Evolutionary conservation across 2,329 filamentous ascomycete species (phyloP).

Genomic region (Myriosclerotinia curreyana): DNA sequence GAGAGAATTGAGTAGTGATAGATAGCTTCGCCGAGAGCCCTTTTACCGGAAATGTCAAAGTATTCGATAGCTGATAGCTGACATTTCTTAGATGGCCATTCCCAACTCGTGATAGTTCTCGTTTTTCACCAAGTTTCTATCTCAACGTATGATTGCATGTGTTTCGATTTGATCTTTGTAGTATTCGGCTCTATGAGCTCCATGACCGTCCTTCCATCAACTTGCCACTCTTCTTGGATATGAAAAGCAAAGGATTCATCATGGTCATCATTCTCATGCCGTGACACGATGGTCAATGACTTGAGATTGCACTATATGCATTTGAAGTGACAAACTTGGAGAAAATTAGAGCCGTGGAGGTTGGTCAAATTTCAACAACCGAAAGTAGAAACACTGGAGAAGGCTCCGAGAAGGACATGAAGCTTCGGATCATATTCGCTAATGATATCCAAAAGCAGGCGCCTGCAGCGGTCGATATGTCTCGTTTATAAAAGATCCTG

Average conservation of each 20-base stretch:
- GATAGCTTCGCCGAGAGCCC: constrained; percentile 15
- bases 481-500: constrained; percentile 15
- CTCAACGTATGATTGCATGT: constrained; percentile 16
- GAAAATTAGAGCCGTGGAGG: constrained; percentile 9
- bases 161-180: constrained; percentile 13
- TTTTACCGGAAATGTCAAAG: constrained; percentile 8
- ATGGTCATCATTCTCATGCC: constrained; percentile 15
- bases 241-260: constrained; percentile 1
- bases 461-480: constrained; percentile 22
- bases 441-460: constrained; percentile 21
- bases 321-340: constrained; percentile 5
- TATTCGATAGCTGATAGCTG: constrained; percentile 15
- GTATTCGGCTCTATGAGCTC: constrained; percentile 9
- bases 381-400: constrained; percentile 21
- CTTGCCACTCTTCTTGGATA: constrained; percentile 13
- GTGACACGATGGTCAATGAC: too few relatives aligned
- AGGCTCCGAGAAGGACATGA: neutral
- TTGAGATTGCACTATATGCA: too few relatives aligned
- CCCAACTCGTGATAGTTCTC: constrained; percentile 7
- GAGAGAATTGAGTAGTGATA: constrained; percentile 12
- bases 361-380: constrained; percentile 4
- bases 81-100: constrained; percentile 16
- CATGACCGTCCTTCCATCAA: constrained; percentile 9
- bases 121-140: constrained; percentile 10
- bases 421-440: constrained; percentile 18